phyloP scores from a whole-genome alignment of 2,329 filamentous ascomycete species.

The Nemania sp. region DNA sequence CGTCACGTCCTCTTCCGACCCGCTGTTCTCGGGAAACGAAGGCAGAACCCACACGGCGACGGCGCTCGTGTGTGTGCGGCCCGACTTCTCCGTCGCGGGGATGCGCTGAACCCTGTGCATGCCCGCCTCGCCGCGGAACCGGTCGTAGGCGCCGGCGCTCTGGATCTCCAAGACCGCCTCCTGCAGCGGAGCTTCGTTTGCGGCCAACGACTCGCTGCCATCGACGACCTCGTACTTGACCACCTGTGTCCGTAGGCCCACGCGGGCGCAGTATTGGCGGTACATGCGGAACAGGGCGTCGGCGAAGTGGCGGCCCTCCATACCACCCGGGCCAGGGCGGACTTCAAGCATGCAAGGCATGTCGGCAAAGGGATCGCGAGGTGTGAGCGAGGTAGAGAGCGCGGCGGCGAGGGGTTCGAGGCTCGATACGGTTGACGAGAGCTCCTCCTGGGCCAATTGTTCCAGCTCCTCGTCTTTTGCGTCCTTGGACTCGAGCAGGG shows the following conservation, averaged over 20 bases:
- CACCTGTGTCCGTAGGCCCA: conserved; percentile 67
- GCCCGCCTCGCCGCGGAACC: conserved; percentile 84
- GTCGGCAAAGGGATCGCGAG: conserved; percentile 85
- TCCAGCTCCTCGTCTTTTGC: conserved; percentile 65
- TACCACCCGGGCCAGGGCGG: conserved; percentile 86
- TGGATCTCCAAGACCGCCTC: conserved; percentile 89
- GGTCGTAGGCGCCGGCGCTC: conserved; percentile 75
- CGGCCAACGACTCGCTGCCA: conserved; percentile 56
- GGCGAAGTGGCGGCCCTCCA: conserved; percentile 89
- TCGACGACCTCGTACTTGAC: conserved; percentile 82
- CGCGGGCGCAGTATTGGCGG: conserved; percentile 71
- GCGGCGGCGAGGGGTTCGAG: conserved; percentile 67
- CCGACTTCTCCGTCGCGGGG: conserved; percentile 87
- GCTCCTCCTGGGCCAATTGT: conserved; percentile 79
- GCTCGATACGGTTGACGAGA: conserved; percentile 65
- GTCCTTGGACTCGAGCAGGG: conserved; percentile 57
- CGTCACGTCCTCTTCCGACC: conserved; percentile 65
- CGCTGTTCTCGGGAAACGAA: conserved; percentile 67
- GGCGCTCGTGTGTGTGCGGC: conserved; percentile 90
- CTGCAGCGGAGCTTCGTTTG: conserved; percentile 70
- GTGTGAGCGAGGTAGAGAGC: conserved; percentile 79
- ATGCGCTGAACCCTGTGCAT: conserved; percentile 95
- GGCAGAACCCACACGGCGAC: conserved; percentile 92
- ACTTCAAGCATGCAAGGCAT: conserved; percentile 92
- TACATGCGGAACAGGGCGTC: conserved; percentile 92